Evolutionary conservation across 176 grass and related monocot species (phyloP).

Genomic region (Zea mays): Zm-B73-REFERENCE-NAM-5.0 NC_050104.1:21043501-21044000

Average conservation of each 20-base stretch:
- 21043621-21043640: slow-evolving; percentile 36
- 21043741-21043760: slow-evolving; percentile 42
- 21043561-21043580: slow-evolving; percentile 17
- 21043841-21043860: not conserved
- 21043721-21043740: slow-evolving; percentile 21
- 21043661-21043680: slow-evolving; percentile 19
- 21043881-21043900: slow-evolving; percentile 6
- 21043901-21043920: slow-evolving; percentile 36
- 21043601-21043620: slow-evolving; percentile 7
- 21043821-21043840: slow-evolving; percentile 13
- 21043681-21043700: slow-evolving; percentile 5
- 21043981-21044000: slow-evolving; percentile 43
- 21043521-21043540: not conserved
- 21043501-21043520: slow-evolving; percentile 33
- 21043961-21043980: slow-evolving; percentile 37
- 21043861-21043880: slow-evolving; percentile 7
- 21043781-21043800: not conserved
- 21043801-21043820: slow-evolving; percentile 15
- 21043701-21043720: slow-evolving; percentile 11
- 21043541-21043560: not conserved
- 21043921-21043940: slow-evolving; percentile 44
- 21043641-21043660: slow-evolving; percentile 33
- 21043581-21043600: slow-evolving; percentile 6
- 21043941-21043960: not conserved
- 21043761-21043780: slow-evolving; percentile 45